phyloP scores from a whole-genome alignment of 2,329 filamentous ascomycete species.

The Dothideomycetes sp. region DNA sequence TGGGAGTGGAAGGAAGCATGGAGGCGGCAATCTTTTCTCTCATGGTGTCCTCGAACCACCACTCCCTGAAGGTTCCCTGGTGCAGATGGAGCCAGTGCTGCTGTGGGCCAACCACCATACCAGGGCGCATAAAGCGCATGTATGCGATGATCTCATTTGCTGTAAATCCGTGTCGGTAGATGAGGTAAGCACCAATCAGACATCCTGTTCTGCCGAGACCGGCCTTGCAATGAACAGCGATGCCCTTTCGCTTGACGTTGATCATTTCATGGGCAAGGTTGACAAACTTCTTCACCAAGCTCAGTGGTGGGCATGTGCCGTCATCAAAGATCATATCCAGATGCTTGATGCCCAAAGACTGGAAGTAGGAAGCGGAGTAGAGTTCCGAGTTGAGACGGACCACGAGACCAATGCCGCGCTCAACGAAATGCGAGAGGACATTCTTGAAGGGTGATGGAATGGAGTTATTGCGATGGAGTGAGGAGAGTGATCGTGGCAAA shows the following conservation, averaged over 20 bases:
- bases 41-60: conserved; percentile 75
- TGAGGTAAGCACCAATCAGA: conserved; percentile 92
- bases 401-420: conserved; percentile 82
- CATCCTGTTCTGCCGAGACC: conserved; percentile 91
- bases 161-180: conserved; percentile 94
- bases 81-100: conserved; percentile 99
- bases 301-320: conserved; percentile 83
- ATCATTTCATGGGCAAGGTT: conserved; percentile 92
- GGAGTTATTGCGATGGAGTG: conserved; percentile 53
- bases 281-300: conserved; percentile 89
- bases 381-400: conserved; percentile 91
- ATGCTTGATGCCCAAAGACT: conserved; percentile 86
- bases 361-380: conserved; percentile 96
- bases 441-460: conserved; percentile 90
- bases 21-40: conserved; percentile 67
- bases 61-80: conserved; percentile 93
- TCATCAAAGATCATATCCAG: conserved; percentile 99
- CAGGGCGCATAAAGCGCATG: conserved; percentile 96
- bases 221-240: conserved; percentile 97
- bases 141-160: conserved; percentile 94
- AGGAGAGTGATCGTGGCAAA: conserved; percentile 65
- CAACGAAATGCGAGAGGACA: conserved; percentile 77
- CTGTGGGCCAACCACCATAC: conserved; percentile 97
- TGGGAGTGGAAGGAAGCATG: conserved; percentile 45
- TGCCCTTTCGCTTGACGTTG: conserved; percentile 77